Evolutionary conservation across 2,329 filamentous ascomycete genomes (phyloP), one percentile per base, ranked within the genome.

Genomic region (Blastomyces gilchristii): DNA sequence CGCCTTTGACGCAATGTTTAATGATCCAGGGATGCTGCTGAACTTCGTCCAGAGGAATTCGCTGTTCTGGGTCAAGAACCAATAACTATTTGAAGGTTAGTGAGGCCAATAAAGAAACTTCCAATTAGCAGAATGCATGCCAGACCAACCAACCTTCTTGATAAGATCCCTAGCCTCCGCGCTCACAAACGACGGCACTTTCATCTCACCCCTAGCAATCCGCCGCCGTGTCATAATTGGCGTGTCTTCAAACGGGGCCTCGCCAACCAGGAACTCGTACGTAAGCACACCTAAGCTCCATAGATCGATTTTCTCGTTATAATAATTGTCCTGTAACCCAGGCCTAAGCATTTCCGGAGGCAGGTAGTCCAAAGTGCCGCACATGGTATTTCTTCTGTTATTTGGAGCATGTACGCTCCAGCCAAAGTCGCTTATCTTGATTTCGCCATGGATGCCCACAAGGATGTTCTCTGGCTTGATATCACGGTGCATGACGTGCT

Each of bases 391-490:
- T 66, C 94, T 84, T 69, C 94, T 82, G 78, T 93, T 95, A 77
- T 96, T 97, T 37, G 94, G 94, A 5, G 94, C 94, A 76, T 99
- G 94, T 3, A 97, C 94, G 74, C 90, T 95, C 94, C 94, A 99
- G 59, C 94, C 93, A 72, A 97, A 99, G 76, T 99, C 94, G 4
- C 91, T 95, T 72, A 99, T 92, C 78, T 99, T 99, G 79, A 99
- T 92, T 80, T 99, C 94, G 68, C 92, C 94, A 73, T 97, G 93
- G 65, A 97, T 91, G 16, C 93, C 93, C 39, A 97, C 88, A 28
- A 97, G 83, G 67, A 97, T 97, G 72, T 97, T 97, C 78, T 97
- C 92, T 2, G 92, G 92, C 80, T 97, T 97, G 79, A 97, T 97
- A 71, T 97, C 92, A 64, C 92, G 85, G 77, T 97, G 93, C 79